Evolutionary conservation across 1,284 basidiomycete genomes (phyloP), one percentile per base, ranked within the genome.

Genomic region (Tilletiopsis washingtonensis): DNA sequence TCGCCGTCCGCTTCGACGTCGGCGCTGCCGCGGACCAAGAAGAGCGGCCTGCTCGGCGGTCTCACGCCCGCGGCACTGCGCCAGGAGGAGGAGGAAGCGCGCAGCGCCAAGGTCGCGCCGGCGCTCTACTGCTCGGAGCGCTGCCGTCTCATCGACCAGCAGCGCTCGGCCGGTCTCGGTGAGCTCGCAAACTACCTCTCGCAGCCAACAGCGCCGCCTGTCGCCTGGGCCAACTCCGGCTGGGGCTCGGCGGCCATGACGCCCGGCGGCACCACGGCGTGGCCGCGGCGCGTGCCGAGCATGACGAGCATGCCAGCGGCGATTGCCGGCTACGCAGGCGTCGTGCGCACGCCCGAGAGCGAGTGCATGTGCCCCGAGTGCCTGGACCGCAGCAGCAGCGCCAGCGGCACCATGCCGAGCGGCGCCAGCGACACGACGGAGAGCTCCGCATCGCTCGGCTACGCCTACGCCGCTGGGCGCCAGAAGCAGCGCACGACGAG

Each of bases 111-210:
- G 46, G 54, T 57, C 15, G 57, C 56, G 3, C 45, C 59, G 2
- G 61, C 61, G 2, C 58, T 67, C 43, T 67, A 65, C 50, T 67
- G 65, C 46, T 67, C 65, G 14, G 63, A 67, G 40, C 57, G 65
- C 46, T 67, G 65, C 38, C 59, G 63, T 6, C 23, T 53, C 23
- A 67, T 67, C 41, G 65, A 67, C 41, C 55, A 64, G 43, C 56
- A 64, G 34, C 59, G 59, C 17, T 53, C 57, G 4, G 54, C 57
- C 11, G 64, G 62, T 3, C 53, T 64, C 3, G 59, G 57, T 32
- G 59, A 66, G 38, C 50, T 66, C 17, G 37, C 54, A 4, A 51
- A 62, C 42, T 66, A 64, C 45, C 51, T 63, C 3, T 59, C 56
- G 3, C 54, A 61, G n/a, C 59, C 62, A 1, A 43, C 57, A 15